A percentile compares a stretch with the other conserved stretches of the same genome.
phyloP scores from a whole-genome alignment of 2,329 filamentous ascomycete species.

The Cordyceps fumosorosea region DNA sequence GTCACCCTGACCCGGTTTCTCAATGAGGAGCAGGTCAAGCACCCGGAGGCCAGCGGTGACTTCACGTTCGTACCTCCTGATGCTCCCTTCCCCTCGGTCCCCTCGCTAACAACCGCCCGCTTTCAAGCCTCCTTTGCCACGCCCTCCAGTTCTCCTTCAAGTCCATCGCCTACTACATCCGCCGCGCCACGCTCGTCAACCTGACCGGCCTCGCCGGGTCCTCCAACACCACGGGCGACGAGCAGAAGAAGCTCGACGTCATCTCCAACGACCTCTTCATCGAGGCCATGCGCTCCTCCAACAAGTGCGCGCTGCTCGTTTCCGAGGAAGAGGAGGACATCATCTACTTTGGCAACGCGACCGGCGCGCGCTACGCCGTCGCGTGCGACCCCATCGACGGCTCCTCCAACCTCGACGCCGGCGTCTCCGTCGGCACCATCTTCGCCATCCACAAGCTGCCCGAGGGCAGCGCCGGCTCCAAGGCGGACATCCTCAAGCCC shows the following conservation, averaged over 20 bases:
- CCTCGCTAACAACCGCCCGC: slow-evolving; percentile 7
- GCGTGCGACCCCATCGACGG: slow-evolving; percentile 98
- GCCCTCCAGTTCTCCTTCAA: slow-evolving; percentile 99
- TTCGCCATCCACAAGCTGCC: slow-evolving; percentile 89
- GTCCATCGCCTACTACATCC: slow-evolving; percentile 98
- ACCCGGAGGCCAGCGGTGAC: slow-evolving; percentile 92
- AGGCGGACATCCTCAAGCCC: slow-evolving; percentile 81
- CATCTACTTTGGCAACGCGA: slow-evolving; percentile 74
- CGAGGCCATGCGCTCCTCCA: slow-evolving; percentile 86
- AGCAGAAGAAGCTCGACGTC: slow-evolving; percentile 99
- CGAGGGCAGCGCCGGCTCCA: slow-evolving; percentile 65
- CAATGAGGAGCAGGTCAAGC: slow-evolving; percentile 90
- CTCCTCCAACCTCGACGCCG: slow-evolving; percentile 93
- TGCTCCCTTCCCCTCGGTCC: too few relatives aligned
- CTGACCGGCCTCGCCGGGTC: slow-evolving; percentile 91
- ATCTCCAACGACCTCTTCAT: slow-evolving; percentile 99
- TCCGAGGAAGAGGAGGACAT: slow-evolving; percentile 95
- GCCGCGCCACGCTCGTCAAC: slow-evolving; percentile 89
- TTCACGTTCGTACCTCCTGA: slow-evolving; percentile 67
- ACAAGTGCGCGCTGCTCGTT: slow-evolving; percentile 85
- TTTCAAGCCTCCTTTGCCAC: slow-evolving; percentile 77
- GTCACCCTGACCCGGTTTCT: slow-evolving; percentile 92
- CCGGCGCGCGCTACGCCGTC: slow-evolving; percentile 82
- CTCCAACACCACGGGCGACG: slow-evolving; percentile 91
- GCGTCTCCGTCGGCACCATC: slow-evolving; percentile 96